Evolutionary conservation across 176 grass and related monocot genomes (phyloP).

Genomic region (Canna indica): DNA sequence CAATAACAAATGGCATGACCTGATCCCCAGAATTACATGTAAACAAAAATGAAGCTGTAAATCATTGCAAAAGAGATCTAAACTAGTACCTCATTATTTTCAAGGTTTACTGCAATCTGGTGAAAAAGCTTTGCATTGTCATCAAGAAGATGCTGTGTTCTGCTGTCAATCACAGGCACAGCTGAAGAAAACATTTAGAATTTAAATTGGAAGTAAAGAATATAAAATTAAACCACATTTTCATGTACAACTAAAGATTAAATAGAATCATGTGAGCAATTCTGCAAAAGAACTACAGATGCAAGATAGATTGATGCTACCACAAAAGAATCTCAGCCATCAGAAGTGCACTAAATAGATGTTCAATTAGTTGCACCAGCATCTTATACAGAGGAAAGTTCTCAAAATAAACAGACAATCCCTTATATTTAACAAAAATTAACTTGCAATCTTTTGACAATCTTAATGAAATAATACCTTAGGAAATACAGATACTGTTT

Average conservation of each 20-base stretch:
- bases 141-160: constrained; percentile 39
- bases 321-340: neutral
- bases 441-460: too few species aligned
- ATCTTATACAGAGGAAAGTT: neutral
- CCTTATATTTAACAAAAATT: too few species aligned
- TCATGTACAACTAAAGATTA: neutral
- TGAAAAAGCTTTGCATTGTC: constrained; percentile 60
- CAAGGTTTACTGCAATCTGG: constrained; percentile 68
- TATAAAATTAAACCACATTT: neutral
- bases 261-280: neutral
- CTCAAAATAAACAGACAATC: too few species aligned
- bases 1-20: neutral
- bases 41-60: neutral
- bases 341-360: too few species aligned
- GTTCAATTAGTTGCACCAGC: neutral
- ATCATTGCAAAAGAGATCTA: neutral
- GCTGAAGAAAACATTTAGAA: neutral
- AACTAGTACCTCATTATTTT: constrained; percentile 47
- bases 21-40: neutral
- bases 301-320: neutral
- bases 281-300: neutral
- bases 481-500: too few species aligned
- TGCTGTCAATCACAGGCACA: constrained; percentile 48
- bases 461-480: too few species aligned
- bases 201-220: neutral